Percentiles rank a stretch among this genome's conserved stretches.
Evolutionary conservation across 148 eudicot genomes (phyloP).

Genomic region (Selenicereus undatus): DNA sequence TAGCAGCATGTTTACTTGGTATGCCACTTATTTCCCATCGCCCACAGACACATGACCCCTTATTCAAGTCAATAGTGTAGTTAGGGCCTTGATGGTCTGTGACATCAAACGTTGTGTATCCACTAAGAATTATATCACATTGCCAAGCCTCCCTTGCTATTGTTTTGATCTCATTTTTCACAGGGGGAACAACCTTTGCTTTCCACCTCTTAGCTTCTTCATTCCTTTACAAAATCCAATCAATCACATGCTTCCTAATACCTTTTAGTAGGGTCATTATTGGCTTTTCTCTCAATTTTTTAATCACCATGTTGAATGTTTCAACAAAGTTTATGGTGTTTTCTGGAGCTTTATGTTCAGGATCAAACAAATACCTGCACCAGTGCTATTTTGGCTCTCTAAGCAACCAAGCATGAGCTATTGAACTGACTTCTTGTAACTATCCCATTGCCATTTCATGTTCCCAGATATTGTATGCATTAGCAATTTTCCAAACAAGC

Average conservation of each 20-base stretch:
- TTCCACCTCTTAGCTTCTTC: background rate
- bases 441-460: background rate
- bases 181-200: background rate
- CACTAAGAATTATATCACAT: background rate
- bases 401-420: background rate
- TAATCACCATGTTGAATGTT: no score
- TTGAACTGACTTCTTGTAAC: background rate
- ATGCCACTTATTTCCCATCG: background rate
- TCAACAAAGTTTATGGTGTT: background rate
- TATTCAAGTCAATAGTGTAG: background rate
- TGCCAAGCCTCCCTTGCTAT: background rate
- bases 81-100: background rate
- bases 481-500: background rate
- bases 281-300: background rate
- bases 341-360: background rate
- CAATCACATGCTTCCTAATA: background rate
- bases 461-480: background rate
- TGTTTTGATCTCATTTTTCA: background rate
- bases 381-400: background rate
- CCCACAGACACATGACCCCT: background rate
- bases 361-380: background rate
- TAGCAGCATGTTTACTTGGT: no score
- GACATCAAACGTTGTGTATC: background rate
- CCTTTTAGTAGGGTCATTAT: background rate
- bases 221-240: background rate